These are phyloP conservation scores for Citrullus amarus DNA, from an alignment of 306 rosid genomes.

Conservation along the genomic window DNA sequence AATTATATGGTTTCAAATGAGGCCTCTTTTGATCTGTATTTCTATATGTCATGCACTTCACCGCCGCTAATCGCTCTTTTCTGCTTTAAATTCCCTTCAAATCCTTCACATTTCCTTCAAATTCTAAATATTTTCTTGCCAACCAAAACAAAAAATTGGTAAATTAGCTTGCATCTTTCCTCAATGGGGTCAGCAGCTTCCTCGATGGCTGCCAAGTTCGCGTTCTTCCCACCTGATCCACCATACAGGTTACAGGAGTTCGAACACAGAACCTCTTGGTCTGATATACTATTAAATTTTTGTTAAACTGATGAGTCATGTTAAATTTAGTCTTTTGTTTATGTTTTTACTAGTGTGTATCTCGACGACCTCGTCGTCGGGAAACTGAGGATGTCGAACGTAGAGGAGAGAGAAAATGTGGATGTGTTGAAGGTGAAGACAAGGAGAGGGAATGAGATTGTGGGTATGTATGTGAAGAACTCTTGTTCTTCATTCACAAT, in stretches of 20 bases:
- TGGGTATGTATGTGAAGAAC: slow-evolving; percentile 44
- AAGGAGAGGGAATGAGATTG: slow-evolving; percentile 50
- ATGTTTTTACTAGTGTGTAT: not conserved
- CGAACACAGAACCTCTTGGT: not conserved
- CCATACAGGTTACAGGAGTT: slow-evolving; percentile 14
- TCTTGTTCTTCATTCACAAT: slow-evolving; percentile 44
- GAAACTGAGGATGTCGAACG: slow-evolving; percentile 37
- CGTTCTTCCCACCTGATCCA: slow-evolving; percentile 58
- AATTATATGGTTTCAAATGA: not conserved
- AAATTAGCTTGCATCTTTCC: not conserved
- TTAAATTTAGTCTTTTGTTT: too few relatives aligned
- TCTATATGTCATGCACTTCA: not conserved
- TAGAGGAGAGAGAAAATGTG: slow-evolving; percentile 42
- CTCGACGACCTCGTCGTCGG: slow-evolving; percentile 25
- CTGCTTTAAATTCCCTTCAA: not conserved
- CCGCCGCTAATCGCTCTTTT: slow-evolving; percentile 2
- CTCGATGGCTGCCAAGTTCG: slow-evolving; percentile 59
- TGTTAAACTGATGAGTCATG: too few relatives aligned
- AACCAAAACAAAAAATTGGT: not conserved
- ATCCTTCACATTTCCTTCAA: not conserved
- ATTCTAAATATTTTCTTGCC: slow-evolving; percentile 13
- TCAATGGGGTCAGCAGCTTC: slow-evolving; percentile 62
- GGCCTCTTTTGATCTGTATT: not conserved
- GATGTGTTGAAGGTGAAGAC: slow-evolving; percentile 42
- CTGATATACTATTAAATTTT: too few relatives aligned